Conservation (phyloP, 192 early-diverging fungal species). For the Coemansia guatemalensis region DNA sequence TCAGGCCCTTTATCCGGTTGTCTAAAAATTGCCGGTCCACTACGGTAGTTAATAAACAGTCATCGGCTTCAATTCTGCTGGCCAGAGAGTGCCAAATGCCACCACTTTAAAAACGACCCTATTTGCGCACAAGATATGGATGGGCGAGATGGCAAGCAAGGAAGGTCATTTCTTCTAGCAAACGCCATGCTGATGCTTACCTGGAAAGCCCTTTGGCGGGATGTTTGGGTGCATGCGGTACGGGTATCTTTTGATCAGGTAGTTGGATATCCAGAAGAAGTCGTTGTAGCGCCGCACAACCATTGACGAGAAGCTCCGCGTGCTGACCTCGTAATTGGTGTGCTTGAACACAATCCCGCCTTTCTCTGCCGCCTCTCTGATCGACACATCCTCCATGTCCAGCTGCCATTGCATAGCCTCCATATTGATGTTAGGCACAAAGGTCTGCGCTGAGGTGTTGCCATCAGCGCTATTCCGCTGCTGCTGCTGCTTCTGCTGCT, state of each 20-base stretch:
- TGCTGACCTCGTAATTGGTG: slow-evolving; percentile 78
- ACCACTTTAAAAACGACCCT: not conserved
- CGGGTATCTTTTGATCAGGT: slow-evolving; percentile 76
- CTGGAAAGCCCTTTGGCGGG: slow-evolving; percentile 86
- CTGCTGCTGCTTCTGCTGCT: slow-evolving; percentile 17
- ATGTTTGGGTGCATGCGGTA: slow-evolving; percentile 77
- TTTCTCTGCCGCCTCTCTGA: slow-evolving; percentile 56
- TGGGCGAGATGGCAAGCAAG: not conserved
- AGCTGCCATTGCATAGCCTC: slow-evolving; percentile 51
- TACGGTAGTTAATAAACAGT: slow-evolving; percentile 30
- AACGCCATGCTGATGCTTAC: slow-evolving; percentile 44
- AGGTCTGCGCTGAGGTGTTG: not conserved
- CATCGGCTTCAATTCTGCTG: slow-evolving; percentile 5
- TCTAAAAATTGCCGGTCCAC: slow-evolving; percentile 59
- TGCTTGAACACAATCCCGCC: slow-evolving; percentile 76
- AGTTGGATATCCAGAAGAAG: slow-evolving; percentile 85
- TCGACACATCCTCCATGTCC: slow-evolving; percentile 53
- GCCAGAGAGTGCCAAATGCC: not conserved
- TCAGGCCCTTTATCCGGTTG: slow-evolving; percentile 56
- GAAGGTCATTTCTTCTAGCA: not conserved
- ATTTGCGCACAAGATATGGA: not conserved
- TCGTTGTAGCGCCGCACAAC: slow-evolving; percentile 89
- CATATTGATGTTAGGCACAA: slow-evolving; percentile 46
- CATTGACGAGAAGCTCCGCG: slow-evolving; percentile 60
- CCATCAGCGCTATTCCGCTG: slow-evolving; percentile 8